phyloP scores from a whole-genome alignment of 306 rosid species.

The Quercus rubra region DNA sequence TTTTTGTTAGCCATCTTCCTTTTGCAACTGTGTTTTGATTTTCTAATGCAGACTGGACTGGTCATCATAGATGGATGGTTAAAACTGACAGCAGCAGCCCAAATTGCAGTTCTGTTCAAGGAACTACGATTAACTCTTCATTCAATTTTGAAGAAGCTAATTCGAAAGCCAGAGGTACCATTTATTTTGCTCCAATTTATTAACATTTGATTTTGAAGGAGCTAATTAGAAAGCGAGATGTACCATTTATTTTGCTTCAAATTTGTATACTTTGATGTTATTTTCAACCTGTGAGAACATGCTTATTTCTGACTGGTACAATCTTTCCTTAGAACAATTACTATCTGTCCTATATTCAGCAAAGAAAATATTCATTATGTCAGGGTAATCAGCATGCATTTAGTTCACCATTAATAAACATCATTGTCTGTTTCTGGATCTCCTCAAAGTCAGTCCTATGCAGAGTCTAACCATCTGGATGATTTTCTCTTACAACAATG shows the following conservation, averaged over 20 bases:
- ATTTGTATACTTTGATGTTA: too few relatives aligned
- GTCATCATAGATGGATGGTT: constrained; percentile 91
- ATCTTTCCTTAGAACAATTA: neutral
- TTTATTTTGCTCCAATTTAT: constrained; percentile 14
- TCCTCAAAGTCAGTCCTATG: too few relatives aligned
- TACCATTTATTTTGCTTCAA: too few relatives aligned
- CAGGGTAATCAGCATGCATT: too few relatives aligned
- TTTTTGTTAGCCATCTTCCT: neutral
- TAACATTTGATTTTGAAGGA: neutral
- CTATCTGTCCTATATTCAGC: too few relatives aligned
- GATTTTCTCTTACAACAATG: too few relatives aligned
- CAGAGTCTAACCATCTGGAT: too few relatives aligned
- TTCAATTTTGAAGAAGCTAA: constrained; percentile 75
- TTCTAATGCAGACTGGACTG: constrained; percentile 51
- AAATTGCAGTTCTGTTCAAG: constrained; percentile 90
- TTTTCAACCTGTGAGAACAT: neutral
- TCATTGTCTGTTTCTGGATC: too few relatives aligned
- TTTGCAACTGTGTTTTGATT: neutral
- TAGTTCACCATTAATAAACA: too few relatives aligned
- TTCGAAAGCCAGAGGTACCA: constrained; percentile 81
- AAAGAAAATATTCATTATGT: too few relatives aligned
- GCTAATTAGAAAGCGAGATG: too few relatives aligned
- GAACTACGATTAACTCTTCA: constrained; percentile 79
- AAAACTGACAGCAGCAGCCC: constrained; percentile 92
- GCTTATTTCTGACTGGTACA: neutral